Percentiles rank a stretch among this genome's conserved stretches.
Conservation (phyloP, 306 rosid species). For the Malus orientalis region DNA sequence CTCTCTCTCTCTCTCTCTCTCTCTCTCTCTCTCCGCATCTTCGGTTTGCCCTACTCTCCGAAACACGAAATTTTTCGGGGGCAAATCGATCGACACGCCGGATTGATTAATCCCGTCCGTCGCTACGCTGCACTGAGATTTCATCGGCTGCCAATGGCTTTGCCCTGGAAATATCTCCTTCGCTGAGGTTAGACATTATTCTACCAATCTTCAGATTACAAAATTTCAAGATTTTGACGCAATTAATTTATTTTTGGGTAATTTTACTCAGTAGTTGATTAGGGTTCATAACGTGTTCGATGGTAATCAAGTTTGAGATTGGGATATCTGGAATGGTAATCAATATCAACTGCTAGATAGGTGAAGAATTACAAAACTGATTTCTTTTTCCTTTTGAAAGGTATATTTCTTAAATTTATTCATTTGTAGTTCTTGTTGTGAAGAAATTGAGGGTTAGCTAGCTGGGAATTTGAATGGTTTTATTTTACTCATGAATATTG, state of each 20-base stretch:
- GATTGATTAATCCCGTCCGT: not conserved
- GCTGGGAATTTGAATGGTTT: not conserved
- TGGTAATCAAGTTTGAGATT: not conserved
- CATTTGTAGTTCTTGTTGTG: not conserved
- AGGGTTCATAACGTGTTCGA: not conserved
- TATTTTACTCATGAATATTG: not conserved
- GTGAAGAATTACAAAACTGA: not conserved
- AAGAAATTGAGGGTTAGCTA: not conserved
- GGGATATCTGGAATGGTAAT: not conserved
- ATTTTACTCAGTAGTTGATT: not conserved
- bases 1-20: not conserved
- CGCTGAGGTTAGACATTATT: constrained; percentile 1
- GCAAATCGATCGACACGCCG: constrained; percentile 5
- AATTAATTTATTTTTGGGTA: not conserved
- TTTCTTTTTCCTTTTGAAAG: not conserved
- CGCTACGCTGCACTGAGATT: not conserved
- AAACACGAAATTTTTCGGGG: not conserved
- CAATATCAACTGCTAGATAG: not conserved
- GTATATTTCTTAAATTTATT: not conserved
- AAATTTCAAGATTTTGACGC: not conserved
- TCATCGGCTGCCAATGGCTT: not conserved
- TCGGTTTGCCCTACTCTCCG: constrained; percentile 2
- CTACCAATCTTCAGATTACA: not conserved
- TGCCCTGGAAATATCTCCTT: not conserved
- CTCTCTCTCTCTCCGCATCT: not conserved